Base-by-base conservation (phyloP, 176 grass and related monocot genomes). In the Otatea glauca region DNA sequence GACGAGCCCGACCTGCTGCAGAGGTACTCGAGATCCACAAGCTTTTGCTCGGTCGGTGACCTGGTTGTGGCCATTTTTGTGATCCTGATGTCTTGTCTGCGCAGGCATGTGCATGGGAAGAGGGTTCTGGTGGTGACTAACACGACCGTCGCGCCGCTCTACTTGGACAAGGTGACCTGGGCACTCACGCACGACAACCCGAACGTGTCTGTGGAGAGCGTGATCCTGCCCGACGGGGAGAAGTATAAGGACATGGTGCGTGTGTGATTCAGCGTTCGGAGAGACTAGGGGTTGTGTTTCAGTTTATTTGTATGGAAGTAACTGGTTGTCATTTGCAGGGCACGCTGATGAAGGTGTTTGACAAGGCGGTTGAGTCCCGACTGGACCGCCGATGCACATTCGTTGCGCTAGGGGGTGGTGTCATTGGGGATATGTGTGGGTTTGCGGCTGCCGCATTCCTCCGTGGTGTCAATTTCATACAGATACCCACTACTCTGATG, bases 381-480 rank as follows among this genome's bases (percentile, higher is more conserved):
- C 73, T 96, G 60, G 96, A 99, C 86, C 90, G 91, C 0, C 83
- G 86, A 11, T 92, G 93, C 81, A 99, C 96, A 32, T 99, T 96
- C 50, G 89, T 99, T 42, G 93, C 96, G 7, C 86, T 99, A 56
- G 91, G 93, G 3, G 96, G 96, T 62, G 91, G 96, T 43, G 96
- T 99, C 74, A 94, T 99, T 49, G 53, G 97, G 42, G 97, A 99
- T 50, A 95, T 98, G 97, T 99, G 97, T 3, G 93, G 92, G 29
- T 99, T 92, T 68, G 93, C 93, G 1, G 93, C 93, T 16, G 90
- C 93, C 29, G 70, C 91, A 24, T 99, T 92, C 81, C 87, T 99
- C 43, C 93, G 91, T 27, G 96, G 96, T 16, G 96, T 99, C 89
- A 99, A 99, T 90, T 96, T 99, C 83, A 94, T 99, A 92, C 93